These are phyloP conservation scores for Trypanosoma platydactyli DNA, from an alignment of 208 protist genomes.

Conservation along the genomic window DNA sequence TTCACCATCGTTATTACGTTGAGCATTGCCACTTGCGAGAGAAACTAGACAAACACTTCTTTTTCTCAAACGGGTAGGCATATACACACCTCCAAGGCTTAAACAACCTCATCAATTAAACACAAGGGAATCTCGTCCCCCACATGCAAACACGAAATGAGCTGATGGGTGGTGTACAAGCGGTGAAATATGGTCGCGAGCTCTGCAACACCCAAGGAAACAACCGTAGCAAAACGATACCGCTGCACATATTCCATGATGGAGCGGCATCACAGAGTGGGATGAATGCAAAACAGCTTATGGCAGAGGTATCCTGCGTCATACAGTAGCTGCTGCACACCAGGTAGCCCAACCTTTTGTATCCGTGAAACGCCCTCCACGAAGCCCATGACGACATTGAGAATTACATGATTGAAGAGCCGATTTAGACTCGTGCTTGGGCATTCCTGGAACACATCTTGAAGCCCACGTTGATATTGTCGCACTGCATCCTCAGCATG, in stretches of 20 bases:
- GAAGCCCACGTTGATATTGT: not conserved
- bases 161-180: constrained; percentile 13
- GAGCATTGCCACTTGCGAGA: too few relatives aligned
- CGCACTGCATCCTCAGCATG: not conserved
- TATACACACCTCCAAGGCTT: not conserved
- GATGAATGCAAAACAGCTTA: not conserved
- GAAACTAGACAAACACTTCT: too few relatives aligned
- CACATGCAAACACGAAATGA: constrained; percentile 4
- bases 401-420: constrained; percentile 12
- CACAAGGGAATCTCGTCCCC: constrained; percentile 12
- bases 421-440: not conserved
- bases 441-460: not conserved
- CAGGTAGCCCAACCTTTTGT: not conserved
- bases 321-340: constrained; percentile 2
- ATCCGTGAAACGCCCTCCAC: constrained; percentile 20
- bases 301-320: constrained; percentile 8
- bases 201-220: not conserved
- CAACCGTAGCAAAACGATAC: not conserved
- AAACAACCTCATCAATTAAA: constrained; percentile 14
- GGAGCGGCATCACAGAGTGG: not conserved
- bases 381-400: constrained; percentile 5
- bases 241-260: constrained; percentile 10
- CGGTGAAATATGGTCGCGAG: constrained; percentile 1
- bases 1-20: too few relatives aligned
- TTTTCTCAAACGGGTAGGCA: too few relatives aligned